These are phyloP conservation scores for Lactifluus volemus DNA, from an alignment of 768 basidiomycete species.

Conservation along the genomic window DNA sequence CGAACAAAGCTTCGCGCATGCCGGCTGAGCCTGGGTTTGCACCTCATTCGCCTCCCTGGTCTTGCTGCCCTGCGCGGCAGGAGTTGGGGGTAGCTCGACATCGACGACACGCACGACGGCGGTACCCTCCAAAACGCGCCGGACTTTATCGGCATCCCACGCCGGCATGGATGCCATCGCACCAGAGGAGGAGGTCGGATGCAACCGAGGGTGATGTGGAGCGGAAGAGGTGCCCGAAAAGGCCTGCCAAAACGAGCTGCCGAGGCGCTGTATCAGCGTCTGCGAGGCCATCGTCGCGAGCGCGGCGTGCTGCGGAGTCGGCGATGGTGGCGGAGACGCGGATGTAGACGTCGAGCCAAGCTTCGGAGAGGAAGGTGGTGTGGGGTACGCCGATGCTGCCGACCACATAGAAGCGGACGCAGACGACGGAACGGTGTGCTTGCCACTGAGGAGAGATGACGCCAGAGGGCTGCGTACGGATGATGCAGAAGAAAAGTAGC, in stretches of 20 bases:
- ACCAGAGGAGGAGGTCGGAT: background rate
- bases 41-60: background rate
- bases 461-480: conserved; percentile 12
- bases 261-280: conserved; percentile 63
- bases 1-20: conserved; percentile 8
- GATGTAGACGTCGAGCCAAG: conserved; percentile 24
- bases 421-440: conserved; percentile 21
- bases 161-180: background rate
- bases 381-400: conserved; percentile 28
- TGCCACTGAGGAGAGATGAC: conserved; percentile 37
- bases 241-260: conserved; percentile 81
- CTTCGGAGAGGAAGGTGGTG: conserved; percentile 38
- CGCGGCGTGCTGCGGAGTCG: conserved; percentile 37
- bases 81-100: conserved; percentile 36
- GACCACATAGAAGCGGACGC: conserved; percentile 15
- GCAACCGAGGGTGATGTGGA: conserved; percentile 12
- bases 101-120: conserved; percentile 76
- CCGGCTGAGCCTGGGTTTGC: background rate
- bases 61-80: background rate
- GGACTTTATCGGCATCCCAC: conserved; percentile 70
- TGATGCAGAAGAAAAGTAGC: conserved; percentile 30
- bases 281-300: conserved; percentile 71
- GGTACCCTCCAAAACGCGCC: conserved; percentile 72
- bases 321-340: conserved; percentile 27
- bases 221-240: conserved; percentile 47